Evolutionary conservation across 441 rosid genomes (phyloP), one percentile per base, ranked within the genome.

Genomic region (Corymbia calophylla): DNA sequence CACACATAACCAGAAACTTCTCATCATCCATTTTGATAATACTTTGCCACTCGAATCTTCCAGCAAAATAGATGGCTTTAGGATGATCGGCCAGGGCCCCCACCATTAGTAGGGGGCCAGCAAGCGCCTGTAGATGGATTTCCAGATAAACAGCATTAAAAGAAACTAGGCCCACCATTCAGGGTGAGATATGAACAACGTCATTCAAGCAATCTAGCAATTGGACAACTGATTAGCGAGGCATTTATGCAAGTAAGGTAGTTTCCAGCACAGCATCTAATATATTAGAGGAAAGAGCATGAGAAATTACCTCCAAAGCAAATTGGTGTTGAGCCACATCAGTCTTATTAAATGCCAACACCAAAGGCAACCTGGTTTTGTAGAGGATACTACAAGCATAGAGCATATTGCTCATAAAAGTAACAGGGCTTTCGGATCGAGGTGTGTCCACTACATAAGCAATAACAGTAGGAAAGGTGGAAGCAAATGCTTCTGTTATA

Each of bases 361-460:
- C 97, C 80, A 98, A 94, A 91, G 99, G 99, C 91, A 98, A 91
- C 58, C 98, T 92, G 44, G 99, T 97, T 94, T 98, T 98, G 94
- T 98, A 98, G 89, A 98, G 97, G 89, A 98, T 96, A 94, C 99
- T 95, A 92, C 99, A 98, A 32, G 99, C 98, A 89, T 98, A 97
- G 85, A 98, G 98, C 99, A 97, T 97, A 90, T 97, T 96, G 95
- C 99, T 98, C 99, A 97, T 98, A 91, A 97, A 98, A 84, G 99
- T 98, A 88, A 94, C 93, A 1, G 99, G 99, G 91, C 95, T 98
- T 56, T 97, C 92, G 5, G 99, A 95, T 86, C 98, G 98, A 70
- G 99, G 99, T 18, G 99, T 98, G 87, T 98, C 99, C 87, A 98
- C 99, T n/a, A 96, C 97, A 35, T 96, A 98, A 62, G 99, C 91